phyloP scores from a whole-genome alignment of 176 grass and related monocot species.

The Elaeis guineensis region DNA sequence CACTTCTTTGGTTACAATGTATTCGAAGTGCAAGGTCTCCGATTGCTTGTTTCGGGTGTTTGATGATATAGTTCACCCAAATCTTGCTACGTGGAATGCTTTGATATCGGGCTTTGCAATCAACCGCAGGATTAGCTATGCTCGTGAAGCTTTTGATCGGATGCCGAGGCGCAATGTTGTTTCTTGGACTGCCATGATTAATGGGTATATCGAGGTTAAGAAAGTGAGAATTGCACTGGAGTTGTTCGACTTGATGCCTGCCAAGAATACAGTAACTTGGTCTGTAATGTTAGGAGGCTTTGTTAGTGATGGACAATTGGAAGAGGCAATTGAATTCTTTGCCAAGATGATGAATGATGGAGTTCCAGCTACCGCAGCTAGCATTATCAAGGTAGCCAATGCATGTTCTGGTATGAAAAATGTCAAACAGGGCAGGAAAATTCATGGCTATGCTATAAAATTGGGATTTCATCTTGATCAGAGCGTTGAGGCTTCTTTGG shows the following conservation, averaged over 20 bases:
- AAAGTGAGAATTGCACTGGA: constrained; percentile 27
- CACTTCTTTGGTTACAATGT: constrained; percentile 48
- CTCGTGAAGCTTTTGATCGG: constrained; percentile 31
- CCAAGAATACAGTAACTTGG: constrained; percentile 56
- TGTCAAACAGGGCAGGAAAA: constrained; percentile 27
- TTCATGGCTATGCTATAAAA: constrained; percentile 51
- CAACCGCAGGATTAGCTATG: constrained; percentile 32
- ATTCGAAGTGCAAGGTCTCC: constrained; percentile 28
- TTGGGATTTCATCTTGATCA: constrained; percentile 32
- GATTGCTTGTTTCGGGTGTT: constrained; percentile 20
- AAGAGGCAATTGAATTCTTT: constrained; percentile 37
- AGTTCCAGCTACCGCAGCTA: constrained; percentile 18
- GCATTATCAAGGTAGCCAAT: constrained; percentile 38
- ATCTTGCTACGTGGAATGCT: constrained; percentile 41
- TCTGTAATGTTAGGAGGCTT: constrained; percentile 57
- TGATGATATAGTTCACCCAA: constrained; percentile 22
- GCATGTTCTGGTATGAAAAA: constrained; percentile 40
- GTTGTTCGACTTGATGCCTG: constrained; percentile 50
- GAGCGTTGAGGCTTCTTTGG: constrained; percentile 45
- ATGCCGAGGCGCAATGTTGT: constrained; percentile 55
- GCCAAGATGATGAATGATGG: constrained; percentile 23
- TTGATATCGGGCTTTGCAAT: constrained; percentile 44
- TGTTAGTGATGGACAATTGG: constrained; percentile 22
- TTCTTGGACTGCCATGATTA: constrained; percentile 62
- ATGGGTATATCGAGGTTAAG: constrained; percentile 22